Percentiles rank a stretch among this genome's conserved stretches.
Conservation (phyloP, 257 asterid genomes). For the Forsythia viridissima region DNA sequence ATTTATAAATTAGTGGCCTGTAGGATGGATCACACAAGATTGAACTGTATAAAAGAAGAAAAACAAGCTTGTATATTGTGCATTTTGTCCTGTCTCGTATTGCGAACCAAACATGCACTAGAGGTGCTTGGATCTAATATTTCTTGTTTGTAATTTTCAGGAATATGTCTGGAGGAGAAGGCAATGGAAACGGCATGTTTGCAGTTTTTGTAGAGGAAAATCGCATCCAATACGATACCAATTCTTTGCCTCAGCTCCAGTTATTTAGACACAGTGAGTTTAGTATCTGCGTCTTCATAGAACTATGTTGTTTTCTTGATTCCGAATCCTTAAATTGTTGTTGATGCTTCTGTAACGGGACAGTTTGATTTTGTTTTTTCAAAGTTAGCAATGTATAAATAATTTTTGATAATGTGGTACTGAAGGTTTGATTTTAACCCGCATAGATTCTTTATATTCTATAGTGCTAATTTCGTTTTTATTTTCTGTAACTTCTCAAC, state of each 20-base stretch:
- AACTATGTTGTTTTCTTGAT: constrained; percentile 15
- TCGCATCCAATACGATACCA: constrained; percentile 39
- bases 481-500: not conserved
- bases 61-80: not conserved
- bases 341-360: constrained; percentile 12
- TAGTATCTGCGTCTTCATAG: constrained; percentile 17
- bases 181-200: constrained; percentile 42
- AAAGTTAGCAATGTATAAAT: not conserved
- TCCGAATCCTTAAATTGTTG: not conserved
- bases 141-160: constrained; percentile 28
- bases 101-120: not conserved
- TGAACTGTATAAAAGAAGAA: not conserved
- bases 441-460: not conserved
- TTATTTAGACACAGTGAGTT: constrained; percentile 67
- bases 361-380: constrained; percentile 10
- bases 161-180: constrained; percentile 66
- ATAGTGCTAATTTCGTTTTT: not conserved
- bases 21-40: not conserved
- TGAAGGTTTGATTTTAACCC: not conserved
- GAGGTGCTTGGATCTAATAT: constrained; percentile 28
- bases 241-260: constrained; percentile 62
- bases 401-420: not conserved
- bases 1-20: not conserved
- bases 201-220: constrained; percentile 49
- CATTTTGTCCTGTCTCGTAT: not conserved